These are phyloP conservation scores for Chrysoporthe cubensis DNA, from an alignment of 2,329 filamentous ascomycete genomes.

Conservation along the genomic window DNA sequence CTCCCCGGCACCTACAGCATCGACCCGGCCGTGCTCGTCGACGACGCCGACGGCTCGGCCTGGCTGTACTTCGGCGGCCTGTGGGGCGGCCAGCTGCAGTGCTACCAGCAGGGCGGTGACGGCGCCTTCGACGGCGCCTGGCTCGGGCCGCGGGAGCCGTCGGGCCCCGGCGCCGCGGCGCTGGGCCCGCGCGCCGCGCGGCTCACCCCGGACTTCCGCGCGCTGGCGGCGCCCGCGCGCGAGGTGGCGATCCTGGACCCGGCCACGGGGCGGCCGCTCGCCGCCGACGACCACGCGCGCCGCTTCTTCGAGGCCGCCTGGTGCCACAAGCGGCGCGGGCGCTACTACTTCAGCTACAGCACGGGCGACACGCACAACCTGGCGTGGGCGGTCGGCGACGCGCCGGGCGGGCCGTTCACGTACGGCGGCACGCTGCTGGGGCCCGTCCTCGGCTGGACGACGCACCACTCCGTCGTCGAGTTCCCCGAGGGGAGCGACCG, in stretches of 20 bases:
- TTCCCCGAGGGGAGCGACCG: constrained; percentile 57
- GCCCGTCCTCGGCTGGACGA: constrained; percentile 80
- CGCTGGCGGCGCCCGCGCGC: constrained; percentile 57
- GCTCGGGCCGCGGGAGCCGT: constrained; percentile 63
- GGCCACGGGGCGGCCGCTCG: constrained; percentile 61
- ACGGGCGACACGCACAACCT: constrained; percentile 79
- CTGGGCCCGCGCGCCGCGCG: constrained; percentile 69
- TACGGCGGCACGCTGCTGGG: constrained; percentile 74
- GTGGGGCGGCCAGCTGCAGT: constrained; percentile 82
- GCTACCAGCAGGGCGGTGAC: constrained; percentile 62
- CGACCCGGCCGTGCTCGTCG: constrained; percentile 76
- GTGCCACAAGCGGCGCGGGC: constrained; percentile 73
- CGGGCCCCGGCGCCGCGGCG: constrained; percentile 58
- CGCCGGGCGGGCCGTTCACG: constrained; percentile 71
- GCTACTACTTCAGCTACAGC: constrained; percentile 78
- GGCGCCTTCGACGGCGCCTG: constrained; percentile 57
- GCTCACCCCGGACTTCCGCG: constrained; percentile 67
- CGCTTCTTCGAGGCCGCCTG: constrained; percentile 83
- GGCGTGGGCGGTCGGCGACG: constrained; percentile 67
- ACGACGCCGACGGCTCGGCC: constrained; percentile 60
- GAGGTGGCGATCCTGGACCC: constrained; percentile 68
- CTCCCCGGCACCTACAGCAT: constrained; percentile 76
- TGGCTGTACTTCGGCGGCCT: constrained; percentile 80
- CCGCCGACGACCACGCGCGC: constrained; percentile 70
- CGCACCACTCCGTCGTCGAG: constrained; percentile 78